Evolutionary conservation across 192 early-diverging fungal species (phyloP), one percentile per base, ranked within the genome.

Genomic region (Entomortierella beljakovae): DNA sequence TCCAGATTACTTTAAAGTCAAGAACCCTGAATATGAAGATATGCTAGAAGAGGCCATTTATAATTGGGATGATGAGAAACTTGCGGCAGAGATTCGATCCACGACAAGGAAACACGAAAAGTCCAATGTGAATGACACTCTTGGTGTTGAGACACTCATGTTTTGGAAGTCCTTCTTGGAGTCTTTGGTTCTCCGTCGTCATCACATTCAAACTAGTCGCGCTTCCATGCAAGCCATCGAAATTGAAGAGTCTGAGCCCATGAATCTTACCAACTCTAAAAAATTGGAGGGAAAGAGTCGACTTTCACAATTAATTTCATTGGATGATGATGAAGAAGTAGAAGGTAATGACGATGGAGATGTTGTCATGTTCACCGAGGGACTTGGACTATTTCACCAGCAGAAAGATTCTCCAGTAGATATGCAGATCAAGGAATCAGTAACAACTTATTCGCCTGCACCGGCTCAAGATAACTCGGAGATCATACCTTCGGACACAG

Each of bases 21-120:
- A 71, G 53, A 49, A 71, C 28, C n/a, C 29, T 6, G 80, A 88
- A 35, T 66, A 84, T 65, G 62, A 85, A 31, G 60, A 49, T 29
- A 55, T 83, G 28, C 58, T 88, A 8, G 51, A 55, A 22, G 71
- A 76, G 37, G 75, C 74, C 3, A 70, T 89, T 32, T 70, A 71
- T 40, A 70, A 76, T 9, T 62, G 72, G 57, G 57, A 71, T 20
- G 48, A 79, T 2, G 60, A 81, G 1, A 80, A 65, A 4, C 15
- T 88, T 11, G 31, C 68, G 55, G 26, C 53, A 4, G 67, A 84
- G 26, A 23, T 76, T 16, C 65, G 56, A 7, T 73, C 72, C 8
- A 67, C 73, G 1, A 54, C 42, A 31, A 84, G 83, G 29, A 81
- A 79, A 42, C 59, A 77, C 11, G 88, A 83, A 9, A 90, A 90